Evolutionary conservation across 352 stramenopile species (phyloP), one percentile per base, ranked within the genome.

Genomic region (Aphanomyces cochlioides): DNA sequence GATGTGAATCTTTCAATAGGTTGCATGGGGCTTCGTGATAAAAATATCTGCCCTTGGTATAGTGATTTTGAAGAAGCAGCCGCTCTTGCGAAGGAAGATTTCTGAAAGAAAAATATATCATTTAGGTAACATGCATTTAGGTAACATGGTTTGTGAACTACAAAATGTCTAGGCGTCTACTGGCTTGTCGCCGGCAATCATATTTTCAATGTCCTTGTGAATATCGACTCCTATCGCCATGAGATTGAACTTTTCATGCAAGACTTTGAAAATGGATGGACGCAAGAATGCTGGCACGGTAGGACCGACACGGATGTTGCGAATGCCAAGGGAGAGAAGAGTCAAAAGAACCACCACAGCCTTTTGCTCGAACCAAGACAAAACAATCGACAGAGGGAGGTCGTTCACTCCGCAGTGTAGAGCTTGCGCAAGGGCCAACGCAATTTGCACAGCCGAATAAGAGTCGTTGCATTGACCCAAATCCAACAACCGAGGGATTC

Each of bases 391-490:
- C 15, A 92, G 69, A 4, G 84, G 84, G 45, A 92, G 78, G 69
- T 89, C 79, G 71, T 89, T 90, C 38, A 92, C 74, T 50, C 28
- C 70, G 47, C 75, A 84, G 56, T 86, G 70, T 43, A 90, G 66
- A 40, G 80, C 80, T 58, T 90, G 83, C 10, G 84, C 81, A 7
- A 92, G 74, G 70, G 85, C 84, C 3, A 73, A 78, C 12, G 84
- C 84, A 41, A 92, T 78, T 36, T 87, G 77, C 34, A 92, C 75
- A 13, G 83, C 84, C 28, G 74, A 81, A 71, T 87, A 90, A 6
- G 74, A 69, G 74, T 92, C 84, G 56, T 92, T 92, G 72, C 83
- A 90, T 69, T 92, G 84, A 47, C 84, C 84, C 78, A 92, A 86
- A 74, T 92, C 84, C 19, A 92, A 69, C 6, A 92, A 69, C 5